Evolutionary conservation across 495 filamentous ascomycete genomes (phyloP).

Genomic region (Thozetella sp.): DNA sequence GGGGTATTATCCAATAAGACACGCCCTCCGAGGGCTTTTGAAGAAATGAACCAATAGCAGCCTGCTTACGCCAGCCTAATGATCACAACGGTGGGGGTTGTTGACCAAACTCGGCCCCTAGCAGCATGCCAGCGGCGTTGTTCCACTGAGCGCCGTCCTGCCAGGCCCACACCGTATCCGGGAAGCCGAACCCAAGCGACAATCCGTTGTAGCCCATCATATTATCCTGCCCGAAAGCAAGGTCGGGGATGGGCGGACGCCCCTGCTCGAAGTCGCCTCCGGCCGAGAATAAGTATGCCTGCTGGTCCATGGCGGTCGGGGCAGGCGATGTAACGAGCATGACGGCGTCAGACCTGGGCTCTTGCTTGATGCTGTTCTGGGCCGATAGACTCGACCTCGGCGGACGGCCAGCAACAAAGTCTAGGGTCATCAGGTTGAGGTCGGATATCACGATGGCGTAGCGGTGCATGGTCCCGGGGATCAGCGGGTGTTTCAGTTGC

Average conservation of each 20-base stretch:
- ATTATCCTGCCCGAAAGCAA: background rate
- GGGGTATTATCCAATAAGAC: no score
- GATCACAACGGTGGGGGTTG: background rate
- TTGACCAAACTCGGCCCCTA: background rate
- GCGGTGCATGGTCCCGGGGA: background rate
- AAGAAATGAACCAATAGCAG: no score
- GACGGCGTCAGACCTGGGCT: background rate
- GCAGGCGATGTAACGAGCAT: slow-evolving; percentile 1
- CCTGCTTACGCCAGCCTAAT: no score
- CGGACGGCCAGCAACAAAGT: background rate
- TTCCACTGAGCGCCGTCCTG: slow-evolving; percentile 1
- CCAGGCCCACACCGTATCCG: background rate
- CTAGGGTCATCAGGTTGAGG: background rate
- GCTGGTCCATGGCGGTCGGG: background rate
- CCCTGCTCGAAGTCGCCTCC: background rate
- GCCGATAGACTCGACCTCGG: background rate
- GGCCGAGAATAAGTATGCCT: background rate
- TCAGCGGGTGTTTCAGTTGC: background rate
- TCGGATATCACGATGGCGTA: slow-evolving; percentile 1
- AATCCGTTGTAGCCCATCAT: background rate
- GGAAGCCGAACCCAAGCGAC: background rate
- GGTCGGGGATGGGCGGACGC: background rate
- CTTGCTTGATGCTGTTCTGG: background rate
- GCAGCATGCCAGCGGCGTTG: background rate
- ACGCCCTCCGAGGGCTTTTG: no score